A percentile compares a stretch with the other conserved stretches of the same genome.
These are phyloP conservation scores for Hansenula sp. DNA, from an alignment of 1,139 yeast genomes.

Conservation along the genomic window DNA sequence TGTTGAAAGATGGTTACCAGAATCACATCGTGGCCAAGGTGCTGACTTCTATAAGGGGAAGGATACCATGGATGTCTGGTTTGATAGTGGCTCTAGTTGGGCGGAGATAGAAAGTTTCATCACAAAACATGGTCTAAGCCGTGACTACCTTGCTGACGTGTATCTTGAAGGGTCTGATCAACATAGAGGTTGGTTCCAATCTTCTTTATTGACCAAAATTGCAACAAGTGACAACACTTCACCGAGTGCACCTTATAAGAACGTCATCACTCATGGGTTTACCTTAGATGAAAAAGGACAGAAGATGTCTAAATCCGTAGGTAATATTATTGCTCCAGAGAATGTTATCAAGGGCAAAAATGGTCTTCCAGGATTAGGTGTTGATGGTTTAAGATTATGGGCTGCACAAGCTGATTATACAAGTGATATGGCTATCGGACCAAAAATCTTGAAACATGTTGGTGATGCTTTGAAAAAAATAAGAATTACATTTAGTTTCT, in stretches of 20 bases:
- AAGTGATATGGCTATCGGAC: constrained; percentile 72
- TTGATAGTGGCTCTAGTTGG: constrained; percentile 97
- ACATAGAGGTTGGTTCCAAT: constrained; percentile 99
- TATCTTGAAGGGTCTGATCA: constrained; percentile 96
- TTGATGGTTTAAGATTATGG: constrained; percentile 90
- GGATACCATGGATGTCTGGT: constrained; percentile 99
- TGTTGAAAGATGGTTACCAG: constrained; percentile 72
- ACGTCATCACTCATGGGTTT: constrained; percentile 89
- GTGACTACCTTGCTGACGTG: constrained; percentile 56
- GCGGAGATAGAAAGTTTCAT: constrained; percentile 47
- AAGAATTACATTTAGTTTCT: constrained; percentile 73
- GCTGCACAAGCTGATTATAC: constrained; percentile 87
- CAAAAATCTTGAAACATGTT: constrained; percentile 68
- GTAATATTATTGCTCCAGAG: constrained; percentile 71
- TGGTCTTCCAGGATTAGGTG: constrained; percentile 67
- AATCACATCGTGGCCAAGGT: constrained; percentile 33
- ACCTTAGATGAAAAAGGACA: constrained; percentile 79
- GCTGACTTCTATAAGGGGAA: constrained; percentile 53
- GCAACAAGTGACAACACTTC: constrained; percentile 31
- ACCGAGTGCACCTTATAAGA: constrained; percentile 62
- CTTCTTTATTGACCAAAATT: constrained; percentile 78
- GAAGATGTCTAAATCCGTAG: constrained; percentile 93
- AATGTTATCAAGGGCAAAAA: constrained; percentile 64
- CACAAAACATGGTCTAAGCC: constrained; percentile 23
- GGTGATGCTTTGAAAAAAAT: constrained; percentile 78